These are phyloP conservation scores for Scutellaria barbata DNA, from an alignment of 257 asterid species.

Conservation along the genomic window DNA sequence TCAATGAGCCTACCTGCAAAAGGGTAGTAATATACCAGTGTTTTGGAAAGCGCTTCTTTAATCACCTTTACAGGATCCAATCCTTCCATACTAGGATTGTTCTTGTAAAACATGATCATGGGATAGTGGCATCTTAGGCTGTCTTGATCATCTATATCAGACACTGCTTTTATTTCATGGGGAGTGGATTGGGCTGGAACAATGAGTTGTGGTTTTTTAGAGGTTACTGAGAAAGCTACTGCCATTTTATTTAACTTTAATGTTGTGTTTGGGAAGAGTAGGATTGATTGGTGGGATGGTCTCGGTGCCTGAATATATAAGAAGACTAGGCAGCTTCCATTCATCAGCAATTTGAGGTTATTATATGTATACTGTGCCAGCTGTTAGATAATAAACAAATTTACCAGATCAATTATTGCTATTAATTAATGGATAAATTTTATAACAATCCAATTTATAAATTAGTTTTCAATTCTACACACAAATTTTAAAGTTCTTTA, in stretches of 20 bases:
- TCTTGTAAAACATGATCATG: slow-evolving; percentile 16
- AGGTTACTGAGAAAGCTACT: neutral
- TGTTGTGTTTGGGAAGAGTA: too few relatives aligned
- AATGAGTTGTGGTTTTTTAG: neutral
- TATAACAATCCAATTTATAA: too few relatives aligned
- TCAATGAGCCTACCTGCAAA: slow-evolving; percentile 21
- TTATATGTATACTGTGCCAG: too few relatives aligned
- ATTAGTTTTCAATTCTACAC: too few relatives aligned
- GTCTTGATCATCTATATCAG: slow-evolving; percentile 28
- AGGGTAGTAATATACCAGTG: slow-evolving; percentile 30
- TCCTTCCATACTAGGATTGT: slow-evolving; percentile 10
- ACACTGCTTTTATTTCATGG: slow-evolving; percentile 15
- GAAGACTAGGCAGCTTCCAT: too few relatives aligned
- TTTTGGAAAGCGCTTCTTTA: slow-evolving; percentile 16
- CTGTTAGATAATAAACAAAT: too few relatives aligned
- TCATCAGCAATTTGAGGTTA: too few relatives aligned
- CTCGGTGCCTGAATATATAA: too few relatives aligned
- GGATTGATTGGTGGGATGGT: too few relatives aligned
- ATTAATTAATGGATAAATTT: too few relatives aligned
- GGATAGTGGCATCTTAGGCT: slow-evolving; percentile 8
- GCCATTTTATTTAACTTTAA: neutral
- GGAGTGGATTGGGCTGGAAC: slow-evolving; percentile 24
- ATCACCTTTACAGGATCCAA: neutral
- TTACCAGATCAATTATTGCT: too few relatives aligned
- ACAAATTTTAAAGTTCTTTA: too few relatives aligned